phyloP scores from a whole-genome alignment of 2,329 filamentous ascomycete genomes.

The Penicillium sp. region DNA sequence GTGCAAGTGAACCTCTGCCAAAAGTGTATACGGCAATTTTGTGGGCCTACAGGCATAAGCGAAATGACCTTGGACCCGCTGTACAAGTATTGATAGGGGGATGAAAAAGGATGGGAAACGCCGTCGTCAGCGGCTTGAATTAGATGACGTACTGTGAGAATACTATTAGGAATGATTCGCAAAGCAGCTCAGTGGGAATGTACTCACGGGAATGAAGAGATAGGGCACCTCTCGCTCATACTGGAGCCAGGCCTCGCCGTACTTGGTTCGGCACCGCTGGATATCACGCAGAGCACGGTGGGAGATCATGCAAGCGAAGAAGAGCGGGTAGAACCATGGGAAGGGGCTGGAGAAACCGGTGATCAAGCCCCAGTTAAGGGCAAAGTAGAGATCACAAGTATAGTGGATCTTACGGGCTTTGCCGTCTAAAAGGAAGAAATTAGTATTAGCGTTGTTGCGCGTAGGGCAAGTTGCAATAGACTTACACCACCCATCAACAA shows the following conservation, averaged over 20 bases:
- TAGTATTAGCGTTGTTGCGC: slow-evolving; percentile 1
- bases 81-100: slow-evolving; percentile 7
- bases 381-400: slow-evolving; percentile 76
- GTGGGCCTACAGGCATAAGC: slow-evolving; percentile 3
- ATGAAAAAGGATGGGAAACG: background rate
- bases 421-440: slow-evolving; percentile 51
- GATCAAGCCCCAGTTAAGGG: slow-evolving; percentile 75
- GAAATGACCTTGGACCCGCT: slow-evolving; percentile 9
- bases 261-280: slow-evolving; percentile 71
- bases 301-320: slow-evolving; percentile 77
- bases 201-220: slow-evolving; percentile 72
- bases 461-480: slow-evolving; percentile 16
- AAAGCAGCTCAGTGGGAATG: background rate
- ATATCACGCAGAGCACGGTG: slow-evolving; percentile 77
- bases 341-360: slow-evolving; percentile 79
- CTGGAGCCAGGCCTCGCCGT: slow-evolving; percentile 78
- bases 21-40: slow-evolving; percentile 5
- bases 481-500: slow-evolving; percentile 82
- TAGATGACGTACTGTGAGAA: slow-evolving; percentile 34
- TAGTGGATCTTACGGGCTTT: slow-evolving; percentile 80
- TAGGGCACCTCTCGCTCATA: slow-evolving; percentile 80
- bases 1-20: slow-evolving; percentile 4
- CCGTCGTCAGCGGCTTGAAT: background rate
- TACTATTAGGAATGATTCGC: background rate
- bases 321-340: slow-evolving; percentile 85